Percentiles rank a stretch among this genome's conserved stretches.
phyloP scores from a whole-genome alignment of 805 yeast genomes.

The Candida coquimbonensis region DNA sequence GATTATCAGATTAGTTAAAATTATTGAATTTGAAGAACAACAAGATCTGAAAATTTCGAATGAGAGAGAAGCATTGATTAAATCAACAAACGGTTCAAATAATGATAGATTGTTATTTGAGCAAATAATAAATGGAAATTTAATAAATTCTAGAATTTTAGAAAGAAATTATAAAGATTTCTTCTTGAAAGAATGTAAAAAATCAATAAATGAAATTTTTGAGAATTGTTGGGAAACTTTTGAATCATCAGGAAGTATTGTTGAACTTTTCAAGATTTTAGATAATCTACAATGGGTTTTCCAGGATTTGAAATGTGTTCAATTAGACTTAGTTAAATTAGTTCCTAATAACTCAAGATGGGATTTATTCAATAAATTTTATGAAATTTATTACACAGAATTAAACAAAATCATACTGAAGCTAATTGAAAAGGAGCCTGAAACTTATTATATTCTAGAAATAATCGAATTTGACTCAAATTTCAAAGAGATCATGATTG shows the following conservation, averaged over 20 bases:
- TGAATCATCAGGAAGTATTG: constrained; percentile 32
- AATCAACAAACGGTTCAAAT: constrained; percentile 11
- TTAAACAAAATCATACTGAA: constrained; percentile 57
- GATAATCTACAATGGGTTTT: constrained; percentile 78
- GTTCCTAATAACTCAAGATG: constrained; percentile 74
- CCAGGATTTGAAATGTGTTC: constrained; percentile 66
- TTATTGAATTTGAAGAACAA: constrained; percentile 72
- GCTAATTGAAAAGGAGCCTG: constrained; percentile 65
- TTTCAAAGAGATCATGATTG: constrained; percentile 47
- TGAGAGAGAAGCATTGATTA: constrained; percentile 7
- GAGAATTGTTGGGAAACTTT: constrained; percentile 53
- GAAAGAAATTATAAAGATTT: constrained; percentile 52
- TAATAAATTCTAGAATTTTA: constrained; percentile 31
- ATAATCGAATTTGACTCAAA: constrained; percentile 74
- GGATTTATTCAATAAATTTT: constrained; percentile 59
- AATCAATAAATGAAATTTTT: constrained; percentile 61
- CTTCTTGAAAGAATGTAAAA: constrained; percentile 52
- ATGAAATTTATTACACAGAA: constrained; percentile 59
- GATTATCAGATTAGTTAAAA: constrained; percentile 64
- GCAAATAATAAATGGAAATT: constrained; percentile 34
- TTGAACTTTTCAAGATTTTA: constrained; percentile 43
- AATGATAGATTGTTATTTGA: constrained; percentile 25
- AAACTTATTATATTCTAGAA: constrained; percentile 65
- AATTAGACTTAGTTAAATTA: constrained; percentile 46
- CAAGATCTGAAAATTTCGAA: constrained; percentile 55